phyloP scores from a whole-genome alignment of 1,139 yeast genomes.

The Kodamaea ohmeri region DNA sequence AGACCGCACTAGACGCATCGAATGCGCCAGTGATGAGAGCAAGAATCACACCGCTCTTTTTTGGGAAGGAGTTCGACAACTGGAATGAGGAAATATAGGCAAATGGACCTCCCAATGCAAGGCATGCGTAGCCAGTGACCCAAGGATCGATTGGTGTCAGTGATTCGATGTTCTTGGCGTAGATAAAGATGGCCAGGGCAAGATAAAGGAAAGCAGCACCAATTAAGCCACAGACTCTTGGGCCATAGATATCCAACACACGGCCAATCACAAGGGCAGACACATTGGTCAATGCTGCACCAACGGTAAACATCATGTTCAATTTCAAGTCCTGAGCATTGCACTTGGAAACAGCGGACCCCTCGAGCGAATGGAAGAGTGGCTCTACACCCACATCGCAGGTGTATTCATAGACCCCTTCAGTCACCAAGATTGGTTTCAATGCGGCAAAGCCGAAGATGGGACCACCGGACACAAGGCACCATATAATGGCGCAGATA shows the following conservation, averaged over 20 bases:
- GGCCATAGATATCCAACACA: constrained; percentile 42
- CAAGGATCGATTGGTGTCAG: constrained; percentile 36
- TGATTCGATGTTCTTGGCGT: constrained; percentile 21
- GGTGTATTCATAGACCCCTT: constrained; percentile 37
- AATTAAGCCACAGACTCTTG: constrained; percentile 41
- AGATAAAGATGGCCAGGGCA: constrained; percentile 40
- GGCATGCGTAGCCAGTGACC: constrained; percentile 37
- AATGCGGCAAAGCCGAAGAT: constrained; percentile 51
- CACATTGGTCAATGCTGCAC: constrained; percentile 44
- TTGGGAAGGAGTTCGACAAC: constrained; percentile 45
- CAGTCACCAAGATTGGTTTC: constrained; percentile 39
- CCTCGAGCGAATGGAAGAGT: constrained; percentile 6
- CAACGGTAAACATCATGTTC: constrained; percentile 47
- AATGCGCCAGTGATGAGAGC: constrained; percentile 48
- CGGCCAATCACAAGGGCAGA: constrained; percentile 43
- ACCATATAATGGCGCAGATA: constrained; percentile 42
- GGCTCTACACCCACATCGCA: constrained; percentile 27
- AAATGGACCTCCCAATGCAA: constrained; percentile 50
- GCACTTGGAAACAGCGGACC: constrained; percentile 28
- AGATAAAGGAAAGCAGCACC: constrained; percentile 39
- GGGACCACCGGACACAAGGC: constrained; percentile 45
- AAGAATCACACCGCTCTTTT: constrained; percentile 39
- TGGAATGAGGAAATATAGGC: constrained; percentile 46
- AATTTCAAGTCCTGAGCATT: constrained; percentile 43
- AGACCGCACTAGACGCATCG: constrained; percentile 47